Evolutionary conservation across 2,329 filamentous ascomycete species (phyloP).

Genomic region (Aspergillus sp.): DNA sequence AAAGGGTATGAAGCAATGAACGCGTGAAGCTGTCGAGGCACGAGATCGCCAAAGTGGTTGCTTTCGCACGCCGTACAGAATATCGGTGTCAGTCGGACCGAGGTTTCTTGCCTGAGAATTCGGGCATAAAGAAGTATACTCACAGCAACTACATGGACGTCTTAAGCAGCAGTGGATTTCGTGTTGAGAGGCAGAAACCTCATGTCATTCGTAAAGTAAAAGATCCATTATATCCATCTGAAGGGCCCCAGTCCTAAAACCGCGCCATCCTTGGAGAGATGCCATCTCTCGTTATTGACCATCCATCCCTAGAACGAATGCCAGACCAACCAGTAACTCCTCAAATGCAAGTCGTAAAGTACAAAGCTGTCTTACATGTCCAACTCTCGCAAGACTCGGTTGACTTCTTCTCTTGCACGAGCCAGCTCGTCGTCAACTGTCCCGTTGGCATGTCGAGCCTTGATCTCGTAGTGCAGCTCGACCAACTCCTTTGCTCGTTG

Average conservation of each 20-base stretch:
- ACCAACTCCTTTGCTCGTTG: slow-evolving; percentile 59
- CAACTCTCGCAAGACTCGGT: slow-evolving; percentile 38
- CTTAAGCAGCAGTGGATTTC: too few species aligned
- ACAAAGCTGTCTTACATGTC: background rate
- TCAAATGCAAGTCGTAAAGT: background rate
- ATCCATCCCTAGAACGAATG: background rate
- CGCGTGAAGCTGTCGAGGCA: slow-evolving; percentile 9
- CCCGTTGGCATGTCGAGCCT: slow-evolving; percentile 46
- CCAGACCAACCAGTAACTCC: background rate
- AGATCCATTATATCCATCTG: too few species aligned
- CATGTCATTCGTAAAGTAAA: background rate
- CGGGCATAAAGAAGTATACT: background rate
- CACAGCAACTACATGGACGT: too few species aligned
- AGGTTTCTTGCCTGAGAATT: background rate
- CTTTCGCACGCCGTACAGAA: background rate
- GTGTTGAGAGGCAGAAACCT: too few species aligned
- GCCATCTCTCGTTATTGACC: background rate
- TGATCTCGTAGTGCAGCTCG: slow-evolving; percentile 56
- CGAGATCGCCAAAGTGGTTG: slow-evolving; percentile 12
- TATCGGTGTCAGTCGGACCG: slow-evolving; percentile 14
- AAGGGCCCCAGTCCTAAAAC: too few species aligned
- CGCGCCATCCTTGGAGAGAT: too few species aligned
- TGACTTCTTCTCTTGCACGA: slow-evolving; percentile 51
- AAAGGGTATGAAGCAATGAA: background rate
- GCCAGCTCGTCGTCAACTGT: slow-evolving; percentile 49